These are phyloP conservation scores for Allium cepa DNA, from an alignment of 106 monocot species.

Conservation along the genomic window DNA sequence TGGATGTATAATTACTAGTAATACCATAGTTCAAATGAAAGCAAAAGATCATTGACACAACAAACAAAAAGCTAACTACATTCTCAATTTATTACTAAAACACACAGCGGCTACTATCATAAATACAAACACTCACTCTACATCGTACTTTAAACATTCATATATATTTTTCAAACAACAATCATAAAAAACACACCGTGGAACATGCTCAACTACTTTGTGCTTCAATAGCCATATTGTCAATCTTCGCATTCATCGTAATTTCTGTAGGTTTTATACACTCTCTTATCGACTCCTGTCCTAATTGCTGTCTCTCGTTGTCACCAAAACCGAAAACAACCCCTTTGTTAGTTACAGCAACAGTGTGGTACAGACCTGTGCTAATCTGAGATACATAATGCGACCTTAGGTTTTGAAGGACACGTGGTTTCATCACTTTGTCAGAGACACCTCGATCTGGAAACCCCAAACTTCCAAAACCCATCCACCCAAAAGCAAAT, in stretches of 20 bases:
- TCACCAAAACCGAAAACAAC: conserved; percentile 86
- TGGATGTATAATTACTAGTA: no score
- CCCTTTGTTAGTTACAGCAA: conserved; percentile 72
- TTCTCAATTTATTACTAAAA: not conserved
- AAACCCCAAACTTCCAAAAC: conserved; percentile 89
- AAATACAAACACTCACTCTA: not conserved
- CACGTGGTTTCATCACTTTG: conserved; percentile 75
- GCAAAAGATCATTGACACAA: no score
- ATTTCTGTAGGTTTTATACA: conserved; percentile 86
- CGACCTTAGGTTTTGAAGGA: conserved; percentile 51
- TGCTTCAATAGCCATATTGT: conserved; percentile 33
- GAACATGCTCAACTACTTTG: conserved; percentile 23
- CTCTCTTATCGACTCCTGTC: conserved; percentile 64
- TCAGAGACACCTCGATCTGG: conserved; percentile 71
- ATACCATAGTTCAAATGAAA: no score
- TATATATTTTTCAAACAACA: not conserved
- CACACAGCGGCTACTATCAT: not conserved
- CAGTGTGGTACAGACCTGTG: conserved; percentile 92
- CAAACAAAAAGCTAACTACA: not conserved
- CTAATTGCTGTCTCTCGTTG: conserved; percentile 87
- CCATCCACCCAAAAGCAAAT: conserved; percentile 92
- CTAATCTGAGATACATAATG: conserved; percentile 74
- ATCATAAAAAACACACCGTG: not conserved
- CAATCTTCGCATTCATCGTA: conserved; percentile 20
- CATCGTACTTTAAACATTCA: not conserved